Conservation (phyloP, 352 stramenopile species). For the Pilasporangium apinafurcum region DNA sequence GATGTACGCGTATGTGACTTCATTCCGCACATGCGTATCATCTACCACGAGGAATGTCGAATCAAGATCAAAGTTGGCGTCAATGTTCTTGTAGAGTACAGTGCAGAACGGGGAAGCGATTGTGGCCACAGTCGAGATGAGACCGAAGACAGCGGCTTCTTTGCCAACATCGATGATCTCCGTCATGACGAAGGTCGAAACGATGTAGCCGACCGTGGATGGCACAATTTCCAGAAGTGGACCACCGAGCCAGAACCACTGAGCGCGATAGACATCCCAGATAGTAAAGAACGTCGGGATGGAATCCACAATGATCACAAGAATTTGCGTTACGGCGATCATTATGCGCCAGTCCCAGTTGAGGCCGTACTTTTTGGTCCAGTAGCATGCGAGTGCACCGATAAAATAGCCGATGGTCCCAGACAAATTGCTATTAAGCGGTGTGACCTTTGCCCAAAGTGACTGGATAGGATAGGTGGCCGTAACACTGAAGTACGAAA, state of each 20-base stretch:
- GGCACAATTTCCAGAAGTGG: constrained; percentile 14
- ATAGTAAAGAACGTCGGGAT: constrained; percentile 23
- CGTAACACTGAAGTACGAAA: constrained; percentile 34
- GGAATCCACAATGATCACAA: constrained; percentile 9
- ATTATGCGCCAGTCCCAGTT: constrained; percentile 52
- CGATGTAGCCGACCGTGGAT: constrained; percentile 5
- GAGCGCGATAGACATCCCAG: constrained; percentile 21
- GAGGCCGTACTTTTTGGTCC: constrained; percentile 24
- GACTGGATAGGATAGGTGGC: constrained; percentile 34
- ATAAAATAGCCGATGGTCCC: constrained; percentile 30
- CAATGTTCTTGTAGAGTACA: constrained; percentile 9
- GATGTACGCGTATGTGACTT: constrained; percentile 17
- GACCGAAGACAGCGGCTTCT: constrained; percentile 12
- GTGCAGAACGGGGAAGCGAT: constrained; percentile 13
- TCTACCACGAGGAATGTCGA: constrained; percentile 11
- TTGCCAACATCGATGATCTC: constrained; percentile 16
- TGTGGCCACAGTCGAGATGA: constrained; percentile 15
- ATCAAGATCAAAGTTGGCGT: constrained; percentile 7
- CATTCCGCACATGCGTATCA: constrained; percentile 8
- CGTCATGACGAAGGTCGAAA: constrained; percentile 10
- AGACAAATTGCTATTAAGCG: constrained; percentile 32
- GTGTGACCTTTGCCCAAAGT: constrained; percentile 30
- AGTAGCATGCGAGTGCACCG: constrained; percentile 19
- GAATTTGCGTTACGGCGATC: constrained; percentile 25
- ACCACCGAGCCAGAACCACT: constrained; percentile 28